Evolutionary conservation across 176 grass and related monocot genomes (phyloP), one percentile per base, ranked within the genome.

Genomic region (Eragrostis curvula): DNA sequence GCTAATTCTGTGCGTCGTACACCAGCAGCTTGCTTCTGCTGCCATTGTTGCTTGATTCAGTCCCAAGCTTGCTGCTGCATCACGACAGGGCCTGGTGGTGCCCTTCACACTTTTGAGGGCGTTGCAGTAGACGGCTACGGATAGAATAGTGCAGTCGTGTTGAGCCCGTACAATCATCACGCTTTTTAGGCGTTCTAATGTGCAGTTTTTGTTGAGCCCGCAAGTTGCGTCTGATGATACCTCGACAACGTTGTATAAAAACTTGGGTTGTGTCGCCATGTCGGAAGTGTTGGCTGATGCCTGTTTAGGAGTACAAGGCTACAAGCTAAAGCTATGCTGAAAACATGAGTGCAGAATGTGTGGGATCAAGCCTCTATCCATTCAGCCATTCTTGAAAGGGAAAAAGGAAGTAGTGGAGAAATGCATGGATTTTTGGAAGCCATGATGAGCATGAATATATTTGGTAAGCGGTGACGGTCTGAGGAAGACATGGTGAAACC

Each of bases 181-280:
- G 10, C 70, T 49, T 52, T 52, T 8, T 25, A 47, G 25, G 24
- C 75, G 32, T 4, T 36, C 32, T 21, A 28, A 21, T 7, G 27
- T 13, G 6, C 25, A 11, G 41, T 29, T 46, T 8, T 36, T 36
- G 32, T 36, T 20, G 46, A 46, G 46, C 2, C 2, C 46, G 16
- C 17, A 49, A 7, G 3, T 7, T 73, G 45, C 15, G 25, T 11
- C 3, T 14, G 24, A 36, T 7, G 70, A 9, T 32, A 30, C 62
- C 77, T 40, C 29, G 62, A 67, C 47, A 27, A 5, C 5, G 48
- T 24, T 12, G 63, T 68, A 68, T 56, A 55, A 20, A 80, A 80
- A 68, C 47, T 11, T 47, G 46, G 62, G 47, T 5, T 1, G 8
- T 52, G 77, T 79, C 45, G 47, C 8, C 13, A 7, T 52, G 77